A percentile compares a stretch with the other conserved stretches of the same genome.
These are phyloP conservation scores for Sclerotinia trifoliorum DNA, from an alignment of 2,329 filamentous ascomycete genomes.

Conservation along the genomic window DNA sequence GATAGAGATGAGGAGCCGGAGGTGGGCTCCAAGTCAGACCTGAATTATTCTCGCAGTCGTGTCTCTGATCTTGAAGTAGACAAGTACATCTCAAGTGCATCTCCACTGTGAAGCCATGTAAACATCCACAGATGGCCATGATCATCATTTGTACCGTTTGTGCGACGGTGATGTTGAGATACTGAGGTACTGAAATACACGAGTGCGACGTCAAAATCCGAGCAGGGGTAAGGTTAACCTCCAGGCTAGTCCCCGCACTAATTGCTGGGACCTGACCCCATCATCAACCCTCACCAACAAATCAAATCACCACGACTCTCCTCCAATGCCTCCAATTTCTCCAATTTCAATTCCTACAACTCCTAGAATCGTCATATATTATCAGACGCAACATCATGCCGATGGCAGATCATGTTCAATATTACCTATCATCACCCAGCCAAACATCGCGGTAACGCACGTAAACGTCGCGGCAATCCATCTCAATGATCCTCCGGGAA, in stretches of 20 bases:
- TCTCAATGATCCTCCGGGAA: conserved; percentile 64
- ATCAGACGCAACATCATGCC: conserved; percentile 61
- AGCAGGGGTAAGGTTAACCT: neutral
- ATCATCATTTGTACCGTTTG: neutral
- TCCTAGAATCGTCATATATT: conserved; percentile 54
- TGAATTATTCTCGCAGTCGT: neutral
- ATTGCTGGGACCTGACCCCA: conserved; percentile 1
- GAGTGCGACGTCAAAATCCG: neutral
- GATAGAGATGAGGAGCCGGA: neutral
- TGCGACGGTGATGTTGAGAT: neutral
- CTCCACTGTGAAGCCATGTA: neutral
- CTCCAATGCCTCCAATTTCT: conserved; percentile 37
- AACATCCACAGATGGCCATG: too few species aligned
- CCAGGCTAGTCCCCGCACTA: neutral
- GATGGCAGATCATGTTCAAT: conserved; percentile 57
- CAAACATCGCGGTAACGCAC: conserved; percentile 68
- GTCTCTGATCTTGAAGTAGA: neutral
- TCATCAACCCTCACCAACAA: conserved; percentile 10
- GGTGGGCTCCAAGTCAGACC: neutral
- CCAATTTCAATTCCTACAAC: conserved; percentile 26
- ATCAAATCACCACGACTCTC: neutral
- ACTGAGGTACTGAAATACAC: neutral
- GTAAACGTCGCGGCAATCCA: conserved; percentile 86
- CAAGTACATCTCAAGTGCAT: too few species aligned
- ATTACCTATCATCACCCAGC: conserved; percentile 48